Evolutionary conservation across 1,139 yeast genomes (phyloP), one percentile per base, ranked within the genome.

Genomic region (Arxiozyma slooffiae): DNA sequence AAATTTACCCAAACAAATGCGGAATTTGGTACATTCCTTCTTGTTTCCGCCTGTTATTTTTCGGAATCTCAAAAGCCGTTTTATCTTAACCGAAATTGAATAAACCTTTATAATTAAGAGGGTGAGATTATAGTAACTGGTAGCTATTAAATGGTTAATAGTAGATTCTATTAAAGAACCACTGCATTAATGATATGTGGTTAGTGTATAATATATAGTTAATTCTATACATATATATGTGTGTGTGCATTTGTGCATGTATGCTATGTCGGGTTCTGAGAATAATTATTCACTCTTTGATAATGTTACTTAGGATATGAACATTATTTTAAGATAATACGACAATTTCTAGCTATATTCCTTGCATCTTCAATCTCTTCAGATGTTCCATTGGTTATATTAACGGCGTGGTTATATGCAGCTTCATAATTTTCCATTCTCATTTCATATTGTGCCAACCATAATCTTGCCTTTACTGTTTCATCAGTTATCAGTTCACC

Each of bases 351-450:
- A 0, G 92, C 87, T 46, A 90, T 83, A 0, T 85, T 77, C 48
- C 96, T 71, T 0, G 96, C 97, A 61, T 89, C 97, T 62, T 88
- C 96, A 38, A 88, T 79, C 60, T 87, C 96, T 54, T 82, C 87
- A 9, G 92, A 84, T 39, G 85, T 78, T 30, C 94, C 94, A 53
- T 82, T 82, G 23, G 82, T 81, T 56, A 89, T 75, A 52, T 82
- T 87, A 52, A 79, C 78, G 0, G 96, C 94, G 60, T 85, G 79
- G 48, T 77, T 80, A 57, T 82, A 82, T 0, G 97, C 96, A 52
- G 74, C 77, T 44, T 78, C 79, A 71, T 77, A 89, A 54, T 80
- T 77, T 20, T 76, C 72, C 47, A 69, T 69, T 20, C 73, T 73
- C 56, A 82, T 68, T 41, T 89, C 92, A 60, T 76, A 71, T 53